Percentiles rank a stretch among this genome's conserved stretches.
These are phyloP conservation scores for Echria macrotheca DNA, from an alignment of 495 filamentous ascomycete genomes.

Conservation along the genomic window DNA sequence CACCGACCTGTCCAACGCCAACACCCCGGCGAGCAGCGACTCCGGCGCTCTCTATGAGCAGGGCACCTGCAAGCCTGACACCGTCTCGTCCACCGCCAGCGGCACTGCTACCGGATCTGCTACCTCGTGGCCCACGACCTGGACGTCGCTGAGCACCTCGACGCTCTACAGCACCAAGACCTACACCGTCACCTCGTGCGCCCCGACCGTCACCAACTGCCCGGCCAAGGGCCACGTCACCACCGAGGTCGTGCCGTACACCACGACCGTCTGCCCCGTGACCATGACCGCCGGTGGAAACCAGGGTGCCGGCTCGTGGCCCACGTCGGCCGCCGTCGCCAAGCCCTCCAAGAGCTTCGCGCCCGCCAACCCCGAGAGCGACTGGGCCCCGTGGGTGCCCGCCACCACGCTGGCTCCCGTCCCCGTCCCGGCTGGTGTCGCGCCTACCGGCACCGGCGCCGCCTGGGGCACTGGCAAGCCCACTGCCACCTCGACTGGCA, in stretches of 20 bases:
- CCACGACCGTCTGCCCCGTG: constrained; percentile 23
- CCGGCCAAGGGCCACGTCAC: constrained; percentile 38
- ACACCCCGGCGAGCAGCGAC: neutral
- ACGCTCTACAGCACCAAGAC: constrained; percentile 16
- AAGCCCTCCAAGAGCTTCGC: no score
- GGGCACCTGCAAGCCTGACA: neutral
- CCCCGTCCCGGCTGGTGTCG: no score
- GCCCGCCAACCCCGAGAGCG: no score
- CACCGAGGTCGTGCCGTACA: constrained; percentile 25
- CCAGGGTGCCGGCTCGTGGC: no score
- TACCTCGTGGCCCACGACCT: constrained; percentile 4
- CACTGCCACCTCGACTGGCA: neutral
- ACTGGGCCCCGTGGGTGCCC: no score
- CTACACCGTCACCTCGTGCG: constrained; percentile 38
- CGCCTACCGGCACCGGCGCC: no score
- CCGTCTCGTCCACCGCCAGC: neutral
- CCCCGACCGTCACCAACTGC: constrained; percentile 51
- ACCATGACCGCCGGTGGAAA: neutral
- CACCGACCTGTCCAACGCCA: constrained; percentile 47
- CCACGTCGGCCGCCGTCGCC: no score
- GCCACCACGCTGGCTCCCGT: no score
- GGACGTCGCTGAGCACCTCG: constrained; percentile 6
- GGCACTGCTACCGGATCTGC: neutral
- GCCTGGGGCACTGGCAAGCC: neutral
- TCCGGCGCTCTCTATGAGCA: neutral